Percentiles rank a stretch among this genome's conserved stretches.
Conservation (phyloP, 495 filamentous ascomycete species). For the Baudoinia panamericana region DNA sequence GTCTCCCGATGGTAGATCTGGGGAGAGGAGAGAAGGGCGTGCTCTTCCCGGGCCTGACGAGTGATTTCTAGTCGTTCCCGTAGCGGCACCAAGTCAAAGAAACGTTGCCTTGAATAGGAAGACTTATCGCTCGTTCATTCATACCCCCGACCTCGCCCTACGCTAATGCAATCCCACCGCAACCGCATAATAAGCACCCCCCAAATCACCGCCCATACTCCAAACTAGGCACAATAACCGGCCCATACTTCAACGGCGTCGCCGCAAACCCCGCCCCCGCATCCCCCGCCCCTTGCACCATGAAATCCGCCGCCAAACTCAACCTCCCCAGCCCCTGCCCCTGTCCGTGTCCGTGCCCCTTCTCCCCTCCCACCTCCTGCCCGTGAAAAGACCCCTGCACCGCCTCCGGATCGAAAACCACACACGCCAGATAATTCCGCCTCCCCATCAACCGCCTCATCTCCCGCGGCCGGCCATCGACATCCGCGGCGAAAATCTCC, state of each 20-base stretch:
- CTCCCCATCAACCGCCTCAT: conserved; percentile 81
- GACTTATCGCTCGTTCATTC: too few relatives aligned
- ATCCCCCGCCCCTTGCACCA: conserved; percentile 77
- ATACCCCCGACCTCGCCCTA: too few relatives aligned
- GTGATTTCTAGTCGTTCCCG: too few relatives aligned
- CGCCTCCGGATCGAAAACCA: conserved; percentile 80
- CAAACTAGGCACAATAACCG: conserved; percentile 85
- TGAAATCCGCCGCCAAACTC: conserved; percentile 88
- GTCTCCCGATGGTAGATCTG: conserved; percentile 32
- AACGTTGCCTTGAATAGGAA: too few relatives aligned
- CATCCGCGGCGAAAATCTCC: conserved; percentile 91
- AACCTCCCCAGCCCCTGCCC: conserved; percentile 49
- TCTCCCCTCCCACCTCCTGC: too few relatives aligned
- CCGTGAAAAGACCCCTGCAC: conserved; percentile 33
- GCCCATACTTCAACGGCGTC: conserved; percentile 85
- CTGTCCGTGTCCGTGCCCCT: too few relatives aligned
- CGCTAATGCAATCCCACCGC: too few relatives aligned
- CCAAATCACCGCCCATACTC: conserved; percentile 54
- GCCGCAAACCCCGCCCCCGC: conserved; percentile 53
- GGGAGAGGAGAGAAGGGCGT: conserved; percentile 35
- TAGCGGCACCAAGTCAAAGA: too few relatives aligned
- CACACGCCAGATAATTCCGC: conserved; percentile 86
- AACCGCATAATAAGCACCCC: not conserved
- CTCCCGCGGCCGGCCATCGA: conserved; percentile 65
- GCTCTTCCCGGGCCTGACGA: conserved; percentile 44